Evolutionary conservation across 2,329 filamentous ascomycete species (phyloP), one percentile per base, ranked within the genome.

Genomic region (Orbilia blumenaviensis): DNA sequence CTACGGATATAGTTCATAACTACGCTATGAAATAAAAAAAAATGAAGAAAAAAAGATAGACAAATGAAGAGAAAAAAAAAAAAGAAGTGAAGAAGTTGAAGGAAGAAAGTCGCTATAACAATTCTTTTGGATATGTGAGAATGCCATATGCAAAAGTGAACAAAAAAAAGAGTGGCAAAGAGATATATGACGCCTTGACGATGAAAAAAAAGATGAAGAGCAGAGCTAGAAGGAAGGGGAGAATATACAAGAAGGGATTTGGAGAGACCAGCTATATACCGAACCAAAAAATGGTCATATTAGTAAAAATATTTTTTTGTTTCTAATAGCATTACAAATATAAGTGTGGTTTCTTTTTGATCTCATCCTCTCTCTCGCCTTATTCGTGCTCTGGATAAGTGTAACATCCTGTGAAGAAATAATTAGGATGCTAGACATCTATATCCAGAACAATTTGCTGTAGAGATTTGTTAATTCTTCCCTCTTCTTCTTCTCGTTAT

Each of bases 1-100:
- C 42, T 71, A 44, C 44, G 54, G n/a, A n/a, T n/a, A 68, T 54
- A 58, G 58, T 58, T 72, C 67, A 68, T 69, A 63, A n/a, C 60
- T 62, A 56, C 64, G 66, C 56, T 62, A 68, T 58, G 48, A 32
- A 50, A 67, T n/a, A 25, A 52, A 42, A 67, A 41, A 52, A 52
- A 71, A 38, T 50, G 32, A 38, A 60, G 34, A 25, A 52, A 50
- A 38, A 58, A 61, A 27, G 8, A 48, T 42, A 23, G 16, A 60
- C 36, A 42, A 63, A 32, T 41, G 46, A 72, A 46, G 29, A 58
- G 50, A 38, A n/a, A 16, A 61, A 52, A 23, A n/a, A 61, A 48
- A 25, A 48, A 54, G 41, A 44, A n/a, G n/a, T n/a, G n/a, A 7
- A 54, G 36, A 46, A 44, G 7, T 50, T 50, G 38, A 68, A 56